A percentile compares a stretch with the other conserved stretches of the same genome.
phyloP scores from a whole-genome alignment of 1,139 yeast genomes.

The Protomyces pachydermus region DNA sequence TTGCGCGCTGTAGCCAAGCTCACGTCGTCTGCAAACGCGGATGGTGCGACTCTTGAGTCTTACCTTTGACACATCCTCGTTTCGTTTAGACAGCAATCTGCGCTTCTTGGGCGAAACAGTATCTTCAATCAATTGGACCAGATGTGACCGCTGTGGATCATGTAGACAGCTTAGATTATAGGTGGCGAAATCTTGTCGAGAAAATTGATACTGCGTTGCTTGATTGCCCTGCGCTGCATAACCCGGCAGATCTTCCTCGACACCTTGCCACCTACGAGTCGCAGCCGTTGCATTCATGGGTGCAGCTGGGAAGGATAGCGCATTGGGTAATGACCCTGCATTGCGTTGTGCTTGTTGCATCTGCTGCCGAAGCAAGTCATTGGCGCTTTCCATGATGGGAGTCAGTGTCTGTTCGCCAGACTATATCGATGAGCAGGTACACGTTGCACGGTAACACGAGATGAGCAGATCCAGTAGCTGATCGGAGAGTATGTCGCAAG shows the following conservation, averaged over 20 bases:
- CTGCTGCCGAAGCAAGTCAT: background rate
- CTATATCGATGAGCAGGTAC: too few relatives aligned
- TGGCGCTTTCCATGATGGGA: background rate
- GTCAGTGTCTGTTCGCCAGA: too few relatives aligned
- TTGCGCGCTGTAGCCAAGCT: background rate
- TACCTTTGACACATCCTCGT: background rate
- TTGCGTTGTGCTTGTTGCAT: background rate
- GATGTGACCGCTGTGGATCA: background rate
- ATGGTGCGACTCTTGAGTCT: background rate
- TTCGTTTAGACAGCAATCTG: background rate
- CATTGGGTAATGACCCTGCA: background rate
- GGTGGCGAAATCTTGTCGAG: background rate
- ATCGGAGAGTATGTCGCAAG: too few relatives aligned
- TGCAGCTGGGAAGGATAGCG: background rate
- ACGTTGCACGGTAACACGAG: too few relatives aligned
- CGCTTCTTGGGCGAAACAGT: background rate
- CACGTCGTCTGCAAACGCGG: background rate
- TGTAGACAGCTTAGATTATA: background rate
- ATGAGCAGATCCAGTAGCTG: too few relatives aligned
- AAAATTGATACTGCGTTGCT: background rate
- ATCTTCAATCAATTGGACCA: background rate
- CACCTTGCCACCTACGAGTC: background rate
- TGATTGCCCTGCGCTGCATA: background rate
- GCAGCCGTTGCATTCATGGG: background rate
- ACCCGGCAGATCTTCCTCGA: background rate